These are phyloP conservation scores for Xylaria arbuscula DNA, from an alignment of 2,329 filamentous ascomycete species.

Conservation along the genomic window DNA sequence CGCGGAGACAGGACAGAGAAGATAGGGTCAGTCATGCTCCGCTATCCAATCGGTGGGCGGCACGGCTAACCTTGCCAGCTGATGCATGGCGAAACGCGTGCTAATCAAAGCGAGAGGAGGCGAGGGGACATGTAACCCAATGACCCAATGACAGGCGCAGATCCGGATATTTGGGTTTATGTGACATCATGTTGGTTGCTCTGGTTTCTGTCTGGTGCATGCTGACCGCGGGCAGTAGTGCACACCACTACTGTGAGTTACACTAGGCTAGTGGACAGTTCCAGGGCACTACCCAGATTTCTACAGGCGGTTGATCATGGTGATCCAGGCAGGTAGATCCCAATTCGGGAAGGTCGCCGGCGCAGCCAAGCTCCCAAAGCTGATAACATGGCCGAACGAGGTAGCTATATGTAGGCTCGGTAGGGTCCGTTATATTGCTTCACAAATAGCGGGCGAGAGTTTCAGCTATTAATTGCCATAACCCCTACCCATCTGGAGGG, in stretches of 20 bases:
- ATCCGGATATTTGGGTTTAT: slow-evolving; percentile 20
- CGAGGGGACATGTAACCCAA: not conserved
- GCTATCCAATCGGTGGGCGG: too few relatives aligned
- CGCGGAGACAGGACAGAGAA: too few relatives aligned
- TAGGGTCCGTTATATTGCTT: not conserved
- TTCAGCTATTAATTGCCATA: not conserved
- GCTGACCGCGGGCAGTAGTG: not conserved
- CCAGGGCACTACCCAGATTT: too few relatives aligned
- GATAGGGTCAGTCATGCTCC: too few relatives aligned
- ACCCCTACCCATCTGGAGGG: not conserved
- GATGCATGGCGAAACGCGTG: slow-evolving; percentile 15
- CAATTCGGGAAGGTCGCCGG: not conserved
- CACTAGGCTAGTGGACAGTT: not conserved
- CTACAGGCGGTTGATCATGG: not conserved
- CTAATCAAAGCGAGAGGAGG: not conserved
- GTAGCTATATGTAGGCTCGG: not conserved
- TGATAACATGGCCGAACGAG: not conserved
- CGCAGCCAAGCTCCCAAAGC: not conserved
- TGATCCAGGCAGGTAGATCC: not conserved
- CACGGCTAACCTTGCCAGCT: not conserved
- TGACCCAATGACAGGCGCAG: slow-evolving; percentile 8
- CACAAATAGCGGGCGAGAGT: slow-evolving; percentile 1
- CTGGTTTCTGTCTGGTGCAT: not conserved
- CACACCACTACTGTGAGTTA: too few relatives aligned
- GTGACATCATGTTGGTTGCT: slow-evolving; percentile 2